Conservation (phyloP, 2,329 filamentous ascomycete species). For the Epichloe hybrida region DNA sequence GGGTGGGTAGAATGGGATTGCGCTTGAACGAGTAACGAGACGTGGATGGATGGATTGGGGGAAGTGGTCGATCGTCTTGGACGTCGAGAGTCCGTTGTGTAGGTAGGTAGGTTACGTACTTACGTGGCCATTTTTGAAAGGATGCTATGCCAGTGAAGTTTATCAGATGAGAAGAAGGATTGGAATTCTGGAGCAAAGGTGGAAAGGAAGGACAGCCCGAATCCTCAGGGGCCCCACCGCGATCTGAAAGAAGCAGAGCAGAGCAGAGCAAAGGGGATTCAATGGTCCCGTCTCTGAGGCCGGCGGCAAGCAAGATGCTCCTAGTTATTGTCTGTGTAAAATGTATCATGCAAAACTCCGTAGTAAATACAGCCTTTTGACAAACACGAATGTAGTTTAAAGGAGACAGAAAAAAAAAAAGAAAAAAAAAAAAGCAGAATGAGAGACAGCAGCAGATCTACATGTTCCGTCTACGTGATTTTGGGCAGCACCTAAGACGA, state of each 20-base stretch:
- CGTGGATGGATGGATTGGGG: not conserved
- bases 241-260: not conserved
- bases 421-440: not conserved
- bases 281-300: too few relatives aligned
- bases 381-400: not conserved
- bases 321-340: not conserved
- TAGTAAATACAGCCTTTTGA: not conserved
- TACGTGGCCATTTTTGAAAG: slow-evolving; percentile 10
- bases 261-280: not conserved
- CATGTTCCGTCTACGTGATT: not conserved
- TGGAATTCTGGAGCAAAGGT: too few relatives aligned
- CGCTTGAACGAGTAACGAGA: not conserved
- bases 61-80: not conserved
- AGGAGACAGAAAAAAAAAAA: not conserved
- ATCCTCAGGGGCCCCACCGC: too few relatives aligned
- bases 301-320: too few relatives aligned
- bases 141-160: not conserved
- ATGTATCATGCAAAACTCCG: not conserved
- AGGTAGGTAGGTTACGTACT: not conserved
- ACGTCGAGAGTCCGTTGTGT: not conserved
- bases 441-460: not conserved
- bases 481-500: not conserved
- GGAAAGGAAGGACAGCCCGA: too few relatives aligned
- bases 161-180: not conserved
- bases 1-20: not conserved